Conservation (phyloP, 495 filamentous ascomycete genomes). For the Oleoguttula mirabilis region DNA sequence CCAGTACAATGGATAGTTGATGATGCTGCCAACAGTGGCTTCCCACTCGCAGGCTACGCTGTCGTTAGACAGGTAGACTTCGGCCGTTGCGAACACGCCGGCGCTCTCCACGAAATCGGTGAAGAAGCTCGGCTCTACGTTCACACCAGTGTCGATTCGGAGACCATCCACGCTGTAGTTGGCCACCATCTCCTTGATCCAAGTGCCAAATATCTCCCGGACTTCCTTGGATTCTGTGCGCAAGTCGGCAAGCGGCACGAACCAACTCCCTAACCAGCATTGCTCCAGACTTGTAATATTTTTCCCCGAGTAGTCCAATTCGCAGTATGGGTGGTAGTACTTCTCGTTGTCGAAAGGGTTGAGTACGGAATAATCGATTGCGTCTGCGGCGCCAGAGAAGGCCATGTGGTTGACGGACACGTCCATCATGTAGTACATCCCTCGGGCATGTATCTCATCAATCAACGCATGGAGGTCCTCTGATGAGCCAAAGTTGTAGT, state of each 20-base stretch:
- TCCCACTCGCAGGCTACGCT: slow-evolving; percentile 53
- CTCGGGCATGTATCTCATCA: slow-evolving; percentile 45
- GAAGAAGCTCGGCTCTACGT: slow-evolving; percentile 49
- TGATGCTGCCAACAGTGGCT: slow-evolving; percentile 42
- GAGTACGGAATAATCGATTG: slow-evolving; percentile 49
- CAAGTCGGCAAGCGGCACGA: slow-evolving; percentile 52
- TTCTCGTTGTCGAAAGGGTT: slow-evolving; percentile 50
- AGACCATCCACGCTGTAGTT: slow-evolving; percentile 67
- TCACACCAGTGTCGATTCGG: slow-evolving; percentile 63
- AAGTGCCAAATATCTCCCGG: slow-evolving; percentile 46
- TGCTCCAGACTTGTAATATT: slow-evolving; percentile 23
- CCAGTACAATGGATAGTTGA: slow-evolving; percentile 62
- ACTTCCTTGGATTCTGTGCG: slow-evolving; percentile 48
- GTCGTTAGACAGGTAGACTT: slow-evolving; percentile 36
- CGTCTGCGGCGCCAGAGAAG: slow-evolving; percentile 10
- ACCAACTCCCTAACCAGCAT: slow-evolving; percentile 57
- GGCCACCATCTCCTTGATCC: slow-evolving; percentile 50
- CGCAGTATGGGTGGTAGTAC: slow-evolving; percentile 58
- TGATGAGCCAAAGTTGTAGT: slow-evolving; percentile 51
- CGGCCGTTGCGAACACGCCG: slow-evolving; percentile 58
- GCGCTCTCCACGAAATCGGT: slow-evolving; percentile 48
- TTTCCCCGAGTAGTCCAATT: slow-evolving; percentile 42
- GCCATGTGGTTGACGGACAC: slow-evolving; percentile 13
- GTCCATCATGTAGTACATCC: slow-evolving; percentile 33
- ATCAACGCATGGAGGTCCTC: slow-evolving; percentile 51